Percentiles rank a stretch among this genome's conserved stretches.
phyloP scores from a whole-genome alignment of 805 yeast genomes.

The Hanseniaspora valbyensis region DNA sequence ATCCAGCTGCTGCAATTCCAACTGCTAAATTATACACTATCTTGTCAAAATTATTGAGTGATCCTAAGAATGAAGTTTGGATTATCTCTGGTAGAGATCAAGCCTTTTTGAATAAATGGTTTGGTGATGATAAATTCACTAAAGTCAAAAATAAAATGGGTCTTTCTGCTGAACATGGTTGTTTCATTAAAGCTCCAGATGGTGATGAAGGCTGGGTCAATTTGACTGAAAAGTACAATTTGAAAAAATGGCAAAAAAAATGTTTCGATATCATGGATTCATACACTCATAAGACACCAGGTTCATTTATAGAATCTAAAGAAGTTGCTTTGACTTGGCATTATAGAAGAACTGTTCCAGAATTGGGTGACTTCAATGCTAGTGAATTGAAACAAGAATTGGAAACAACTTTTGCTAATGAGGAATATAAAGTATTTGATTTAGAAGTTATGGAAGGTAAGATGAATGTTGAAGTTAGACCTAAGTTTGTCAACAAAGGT shows the following conservation, averaged over 20 bases:
- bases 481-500: slow-evolving; percentile 88
- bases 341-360: slow-evolving; percentile 89
- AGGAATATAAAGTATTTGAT: slow-evolving; percentile 33
- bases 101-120: slow-evolving; percentile 75
- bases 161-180: slow-evolving; percentile 93
- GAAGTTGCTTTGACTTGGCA: slow-evolving; percentile 97
- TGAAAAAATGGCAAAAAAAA: slow-evolving; percentile 78
- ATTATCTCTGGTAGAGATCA: slow-evolving; percentile 93
- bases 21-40: slow-evolving; percentile 56
- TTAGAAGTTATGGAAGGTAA: slow-evolving; percentile 96
- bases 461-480: slow-evolving; percentile 96
- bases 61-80: slow-evolving; percentile 83
- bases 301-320: slow-evolving; percentile 74
- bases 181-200: slow-evolving; percentile 73
- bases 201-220: slow-evolving; percentile 59
- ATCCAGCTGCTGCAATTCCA: slow-evolving; percentile 98
- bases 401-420: slow-evolving; percentile 48
- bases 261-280: slow-evolving; percentile 63
- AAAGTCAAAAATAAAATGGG: slow-evolving; percentile 48
- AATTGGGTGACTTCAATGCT: slow-evolving; percentile 80
- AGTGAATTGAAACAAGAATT: slow-evolving; percentile 57
- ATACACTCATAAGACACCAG: slow-evolving; percentile 83
- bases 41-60: slow-evolving; percentile 50
- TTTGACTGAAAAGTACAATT: slow-evolving; percentile 68
- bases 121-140: slow-evolving; percentile 37